Evolutionary conservation across 2,329 filamentous ascomycete genomes (phyloP).

Genomic region (Westerdykella ornata): DNA sequence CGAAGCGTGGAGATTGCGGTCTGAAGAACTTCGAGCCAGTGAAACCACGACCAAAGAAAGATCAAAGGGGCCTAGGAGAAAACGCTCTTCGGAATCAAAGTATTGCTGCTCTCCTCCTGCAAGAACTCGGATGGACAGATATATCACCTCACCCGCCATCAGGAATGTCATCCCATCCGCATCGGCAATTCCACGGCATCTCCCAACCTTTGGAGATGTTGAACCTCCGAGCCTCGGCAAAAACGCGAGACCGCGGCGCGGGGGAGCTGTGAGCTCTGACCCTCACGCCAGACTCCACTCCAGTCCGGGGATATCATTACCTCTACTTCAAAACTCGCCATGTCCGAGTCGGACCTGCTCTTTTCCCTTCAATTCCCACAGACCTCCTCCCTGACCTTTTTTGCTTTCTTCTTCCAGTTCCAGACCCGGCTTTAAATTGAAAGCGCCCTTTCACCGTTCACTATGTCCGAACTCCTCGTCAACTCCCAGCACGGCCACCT

Average conservation of each 20-base stretch:
- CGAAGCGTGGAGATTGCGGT: too few relatives aligned
- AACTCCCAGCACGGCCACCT: slow-evolving; percentile 35
- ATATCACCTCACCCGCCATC: neutral
- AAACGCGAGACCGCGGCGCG: slow-evolving; percentile 3
- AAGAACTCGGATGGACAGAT: too few relatives aligned
- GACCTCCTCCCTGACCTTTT: slow-evolving; percentile 7
- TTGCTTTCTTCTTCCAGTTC: neutral
- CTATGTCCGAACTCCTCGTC: slow-evolving; percentile 32
- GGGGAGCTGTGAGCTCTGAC: slow-evolving; percentile 4
- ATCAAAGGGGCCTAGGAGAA: neutral
- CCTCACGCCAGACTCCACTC: neutral
- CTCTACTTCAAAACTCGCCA: slow-evolving; percentile 13
- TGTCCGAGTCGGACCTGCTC: slow-evolving; percentile 13
- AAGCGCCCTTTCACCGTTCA: neutral
- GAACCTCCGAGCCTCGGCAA: slow-evolving; percentile 21
- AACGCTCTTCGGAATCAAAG: too few relatives aligned
- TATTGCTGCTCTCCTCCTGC: too few relatives aligned
- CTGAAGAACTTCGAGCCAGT: too few relatives aligned
- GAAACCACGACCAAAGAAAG: neutral
- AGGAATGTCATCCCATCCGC: neutral
- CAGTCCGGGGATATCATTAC: slow-evolving; percentile 1
- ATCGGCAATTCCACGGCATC: neutral
- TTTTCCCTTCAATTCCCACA: slow-evolving; percentile 13
- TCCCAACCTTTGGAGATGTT: neutral
- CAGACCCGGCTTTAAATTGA: slow-evolving; percentile 1